phyloP scores from a whole-genome alignment of 1,284 basidiomycete genomes.

The Moesziomyces parantarcticus region DNA sequence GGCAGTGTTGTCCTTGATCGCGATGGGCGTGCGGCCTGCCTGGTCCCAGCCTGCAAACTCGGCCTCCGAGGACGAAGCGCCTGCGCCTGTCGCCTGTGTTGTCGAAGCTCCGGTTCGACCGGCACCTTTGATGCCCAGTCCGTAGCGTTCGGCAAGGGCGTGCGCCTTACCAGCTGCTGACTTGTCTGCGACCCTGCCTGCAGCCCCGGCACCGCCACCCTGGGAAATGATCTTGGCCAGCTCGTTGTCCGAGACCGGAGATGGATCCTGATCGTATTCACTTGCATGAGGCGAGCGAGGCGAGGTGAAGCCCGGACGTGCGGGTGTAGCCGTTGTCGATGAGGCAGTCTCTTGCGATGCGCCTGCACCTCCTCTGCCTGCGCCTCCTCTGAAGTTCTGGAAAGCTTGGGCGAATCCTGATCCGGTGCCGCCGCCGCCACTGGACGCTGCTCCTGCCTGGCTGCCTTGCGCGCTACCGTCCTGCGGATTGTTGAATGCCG shows the following conservation, averaged over 20 bases:
- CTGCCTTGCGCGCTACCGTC: slow-evolving; percentile 8
- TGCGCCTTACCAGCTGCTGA: slow-evolving; percentile 19
- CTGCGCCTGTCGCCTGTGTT: neutral
- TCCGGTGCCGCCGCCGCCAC: slow-evolving; percentile 6
- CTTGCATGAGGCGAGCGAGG: slow-evolving; percentile 42
- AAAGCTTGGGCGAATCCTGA: slow-evolving; percentile 31
- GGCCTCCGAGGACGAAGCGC: slow-evolving; percentile 4
- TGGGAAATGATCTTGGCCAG: slow-evolving; percentile 58
- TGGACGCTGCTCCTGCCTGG: slow-evolving; percentile 9
- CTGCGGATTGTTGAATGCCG: slow-evolving; percentile 35
- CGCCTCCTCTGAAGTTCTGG: slow-evolving; percentile 24
- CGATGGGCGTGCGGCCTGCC: slow-evolving; percentile 46
- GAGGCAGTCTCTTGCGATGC: neutral
- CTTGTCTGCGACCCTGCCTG: slow-evolving; percentile 2
- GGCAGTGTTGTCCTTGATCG: slow-evolving; percentile 42
- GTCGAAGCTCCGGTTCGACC: slow-evolving; percentile 10
- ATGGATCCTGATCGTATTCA: slow-evolving; percentile 54
- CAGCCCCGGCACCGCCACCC: slow-evolving; percentile 15
- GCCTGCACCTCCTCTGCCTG: slow-evolving; percentile 12
- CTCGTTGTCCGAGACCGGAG: slow-evolving; percentile 57
- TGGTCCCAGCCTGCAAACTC: slow-evolving; percentile 50
- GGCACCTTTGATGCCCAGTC: slow-evolving; percentile 31
- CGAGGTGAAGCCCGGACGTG: slow-evolving; percentile 18
- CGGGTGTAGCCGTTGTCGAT: neutral
- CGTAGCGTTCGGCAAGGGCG: slow-evolving; percentile 37